A percentile compares a stretch with the other conserved stretches of the same genome.
Conservation (phyloP, 257 asterid genomes). For the Sherardia arvensis region DNA sequence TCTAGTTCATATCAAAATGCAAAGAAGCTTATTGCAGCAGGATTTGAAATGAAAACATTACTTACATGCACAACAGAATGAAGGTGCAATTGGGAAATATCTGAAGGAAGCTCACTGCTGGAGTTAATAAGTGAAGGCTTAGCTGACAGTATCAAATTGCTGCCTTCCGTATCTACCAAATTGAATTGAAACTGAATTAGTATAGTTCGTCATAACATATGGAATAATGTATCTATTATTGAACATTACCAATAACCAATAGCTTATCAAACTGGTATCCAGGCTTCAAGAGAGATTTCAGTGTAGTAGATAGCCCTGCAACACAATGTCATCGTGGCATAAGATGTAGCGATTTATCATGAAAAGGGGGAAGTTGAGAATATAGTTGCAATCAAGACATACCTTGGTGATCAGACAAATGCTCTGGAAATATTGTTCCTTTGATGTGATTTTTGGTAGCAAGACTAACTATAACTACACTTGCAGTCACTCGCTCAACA, state of each 20-base stretch:
- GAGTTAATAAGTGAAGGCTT: constrained; percentile 70
- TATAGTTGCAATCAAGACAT: constrained; percentile 5
- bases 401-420: constrained; percentile 90
- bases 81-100: constrained; percentile 51
- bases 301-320: constrained; percentile 59
- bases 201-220: neutral
- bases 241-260: constrained; percentile 75
- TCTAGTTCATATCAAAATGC: neutral
- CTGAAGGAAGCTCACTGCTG: constrained; percentile 60
- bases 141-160: constrained; percentile 64
- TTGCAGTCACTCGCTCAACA: constrained; percentile 58
- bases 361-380: constrained; percentile 12
- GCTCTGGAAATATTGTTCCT: constrained; percentile 75
- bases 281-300: constrained; percentile 65
- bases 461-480: constrained; percentile 44
- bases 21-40: neutral
- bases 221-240: neutral
- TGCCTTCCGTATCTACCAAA: constrained; percentile 71
- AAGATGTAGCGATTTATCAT: neutral
- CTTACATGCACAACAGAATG: constrained; percentile 86
- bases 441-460: constrained; percentile 42
- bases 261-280: constrained; percentile 77
- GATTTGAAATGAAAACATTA: neutral
- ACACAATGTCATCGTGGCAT: constrained; percentile 15
- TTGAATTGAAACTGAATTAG: constrained; percentile 1